Evolutionary conservation across 2,329 filamentous ascomycete genomes (phyloP), one percentile per base, ranked within the genome.

Genomic region (Penicillium vulpinum): DNA sequence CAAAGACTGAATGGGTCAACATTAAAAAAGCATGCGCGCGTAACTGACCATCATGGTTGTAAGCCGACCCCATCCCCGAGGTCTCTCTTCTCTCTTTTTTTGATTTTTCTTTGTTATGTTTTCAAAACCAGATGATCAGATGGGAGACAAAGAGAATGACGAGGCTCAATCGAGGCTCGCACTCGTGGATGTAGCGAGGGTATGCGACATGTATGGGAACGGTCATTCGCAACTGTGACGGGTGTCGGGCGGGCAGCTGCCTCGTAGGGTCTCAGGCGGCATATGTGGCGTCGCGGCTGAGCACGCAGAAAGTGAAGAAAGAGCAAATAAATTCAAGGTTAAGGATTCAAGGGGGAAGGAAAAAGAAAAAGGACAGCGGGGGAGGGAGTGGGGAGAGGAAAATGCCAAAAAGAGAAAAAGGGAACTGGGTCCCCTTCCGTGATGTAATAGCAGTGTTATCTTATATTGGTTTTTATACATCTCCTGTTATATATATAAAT

Each of bases 21-120:
- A 33, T 22, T 31, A 28, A 46, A 15, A 57, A 55, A 63, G 54
- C 53, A 56, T 58, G 59, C 59, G 51, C 56, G 51, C 55, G 53
- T 59, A 51, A 75, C 74, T 75, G 60, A 76, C 74, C 74, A 75
- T 75, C 71, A 57, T 69, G 62, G 61, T 70, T 68, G 58, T 69
- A 69, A 60, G 68, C 63, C 60, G 67, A 68, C 63, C 73, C 72
- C 70, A 74, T 75, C 65, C 62, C 65, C 51, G 22, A 31, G 38
- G 28, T 51, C 49, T 51, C 49, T 44, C 38, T 40, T 21, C 13
- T 51, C 31, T 45, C 26, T 44, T 50, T 47, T 33, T 54, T 50
- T 18, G 9, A 7, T 24, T 18, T 29, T 35, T 16, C 7, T 39
- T 33, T 36, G n/a, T 33, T 38, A 29, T 40, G 2, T 36, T 2